These are phyloP conservation scores for Tubosaeta brunneosetosa DNA, from an alignment of 768 basidiomycete genomes.

Conservation along the genomic window DNA sequence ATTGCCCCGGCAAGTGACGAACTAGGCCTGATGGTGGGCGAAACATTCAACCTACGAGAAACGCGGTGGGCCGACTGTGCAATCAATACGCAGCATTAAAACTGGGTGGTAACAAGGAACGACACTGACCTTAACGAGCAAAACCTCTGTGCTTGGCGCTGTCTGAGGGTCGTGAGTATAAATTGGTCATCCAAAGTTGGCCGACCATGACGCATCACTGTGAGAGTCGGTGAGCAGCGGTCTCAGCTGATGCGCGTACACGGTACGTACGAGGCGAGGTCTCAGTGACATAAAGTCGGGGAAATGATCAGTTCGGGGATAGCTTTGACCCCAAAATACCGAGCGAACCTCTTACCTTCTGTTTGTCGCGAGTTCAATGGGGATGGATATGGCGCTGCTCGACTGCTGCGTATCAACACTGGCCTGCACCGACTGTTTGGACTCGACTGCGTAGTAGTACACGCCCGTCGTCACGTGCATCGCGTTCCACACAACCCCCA, in stretches of 20 bases:
- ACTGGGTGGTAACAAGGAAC: slow-evolving; percentile 9
- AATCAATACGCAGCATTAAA: slow-evolving; percentile 20
- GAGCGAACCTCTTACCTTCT: neutral
- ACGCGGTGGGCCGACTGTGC: slow-evolving; percentile 1
- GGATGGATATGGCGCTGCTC: neutral
- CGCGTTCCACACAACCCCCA: slow-evolving; percentile 8
- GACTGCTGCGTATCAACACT: neutral
- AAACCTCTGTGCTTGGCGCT: neutral
- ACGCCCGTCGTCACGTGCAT: slow-evolving; percentile 17
- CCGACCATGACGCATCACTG: neutral
- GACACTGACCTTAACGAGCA: slow-evolving; percentile 7
- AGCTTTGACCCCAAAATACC: slow-evolving; percentile 8
- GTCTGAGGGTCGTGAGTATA: neutral
- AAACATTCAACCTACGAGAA: slow-evolving; percentile 22
- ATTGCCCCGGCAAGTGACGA: slow-evolving; percentile 17
- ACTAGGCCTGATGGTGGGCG: slow-evolving; percentile 16
- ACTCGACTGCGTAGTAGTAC: neutral
- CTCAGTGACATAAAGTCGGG: slow-evolving; percentile 2
- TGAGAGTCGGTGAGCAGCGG: neutral
- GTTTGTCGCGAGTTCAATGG: neutral
- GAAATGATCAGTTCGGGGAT: slow-evolving; percentile 1
- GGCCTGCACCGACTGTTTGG: neutral
- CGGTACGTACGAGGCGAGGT: slow-evolving; percentile 16
- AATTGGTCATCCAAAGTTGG: slow-evolving; percentile 14
- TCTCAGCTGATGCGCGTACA: no score